Evolutionary conservation across 176 grass and related monocot genomes (phyloP).

Genomic region (Bromus sterilis): DNA sequence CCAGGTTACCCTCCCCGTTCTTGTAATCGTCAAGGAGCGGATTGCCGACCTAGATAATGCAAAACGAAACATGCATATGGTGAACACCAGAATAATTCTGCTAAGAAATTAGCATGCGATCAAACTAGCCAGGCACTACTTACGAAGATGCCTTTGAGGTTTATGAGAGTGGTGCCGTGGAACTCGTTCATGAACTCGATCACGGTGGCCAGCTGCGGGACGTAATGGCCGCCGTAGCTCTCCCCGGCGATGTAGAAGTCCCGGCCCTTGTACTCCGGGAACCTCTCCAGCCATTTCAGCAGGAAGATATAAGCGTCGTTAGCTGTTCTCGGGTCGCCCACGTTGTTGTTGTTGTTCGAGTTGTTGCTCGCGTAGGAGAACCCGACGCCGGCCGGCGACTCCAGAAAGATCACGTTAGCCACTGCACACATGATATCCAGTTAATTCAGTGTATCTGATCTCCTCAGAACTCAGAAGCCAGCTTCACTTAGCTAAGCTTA

Average conservation of each 20-base stretch:
- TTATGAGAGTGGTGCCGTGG: neutral
- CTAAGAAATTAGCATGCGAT: no score
- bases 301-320: slow-evolving; percentile 36
- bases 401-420: slow-evolving; percentile 47
- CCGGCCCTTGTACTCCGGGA: slow-evolving; percentile 45
- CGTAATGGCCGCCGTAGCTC: slow-evolving; percentile 53
- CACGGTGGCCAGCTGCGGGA: slow-evolving; percentile 35
- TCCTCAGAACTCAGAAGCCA: neutral
- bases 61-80: neutral
- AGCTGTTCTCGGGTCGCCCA: slow-evolving; percentile 19
- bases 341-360: slow-evolving; percentile 14
- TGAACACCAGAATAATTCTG: no score
- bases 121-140: neutral
- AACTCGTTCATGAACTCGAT: slow-evolving; percentile 10
- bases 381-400: slow-evolving; percentile 36
- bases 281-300: slow-evolving; percentile 41
- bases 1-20: slow-evolving; percentile 1
- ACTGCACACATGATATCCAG: neutral
- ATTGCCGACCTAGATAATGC: slow-evolving; percentile 27
- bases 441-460: neutral
- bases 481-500: neutral
- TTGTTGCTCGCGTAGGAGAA: slow-evolving; percentile 39
- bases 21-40: slow-evolving; percentile 17
- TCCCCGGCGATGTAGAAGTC: slow-evolving; percentile 52
- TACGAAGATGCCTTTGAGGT: slow-evolving; percentile 36